Base-by-base conservation (phyloP, 1,284 basidiomycete genomes). In the Apiotrichum sp. region DNA sequence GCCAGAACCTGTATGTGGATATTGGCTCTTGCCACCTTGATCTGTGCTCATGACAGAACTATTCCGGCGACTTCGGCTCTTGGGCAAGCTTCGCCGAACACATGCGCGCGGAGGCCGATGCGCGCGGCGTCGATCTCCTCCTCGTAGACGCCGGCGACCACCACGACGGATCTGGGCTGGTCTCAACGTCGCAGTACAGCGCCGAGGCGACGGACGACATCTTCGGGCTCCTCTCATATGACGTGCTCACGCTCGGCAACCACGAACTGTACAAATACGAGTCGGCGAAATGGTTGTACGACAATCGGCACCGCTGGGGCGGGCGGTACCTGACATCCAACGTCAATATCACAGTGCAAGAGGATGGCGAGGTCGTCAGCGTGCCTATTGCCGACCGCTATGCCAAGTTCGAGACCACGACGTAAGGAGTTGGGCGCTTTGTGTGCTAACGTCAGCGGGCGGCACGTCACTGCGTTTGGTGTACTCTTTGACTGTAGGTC, bases 211-310 rank as follows among this genome's bases (percentile, higher is more conserved):
- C 84, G 0, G 89, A 92, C 63, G 86, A 86, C 66, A 86, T 89
- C 73, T 80, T 93, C 62, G 78, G 83, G 34, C 77, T 84, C 63
- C 79, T 93, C 33, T 84, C 86, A 0, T 93, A 91, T 68, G 92
- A 95, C 69, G 66, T 91, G 7, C 82, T 93, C 65, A 78, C 88
- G 0, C 89, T 93, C 57, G 91, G 92, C 67, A 93, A 93, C 66
- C 90, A 93, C 66, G 91, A 93, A 75, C 75, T 93, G 36, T 93
- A 93, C 75, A 80, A 83, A 59, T 91, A 90, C 69, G 80, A 78
- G 4, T 82, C 88, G 66, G 83, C 89, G 0, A 80, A 84, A 46
- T 87, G 90, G 72, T 86, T 89, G 82, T 86, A 88, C 73, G 78
- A 83, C 55, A 86, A 88, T 71, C 89, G 88, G 13, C 56, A 56